Evolutionary conservation across 345 rosid species (phyloP).

Genomic region (Eucalyptus paniculata): DNA sequence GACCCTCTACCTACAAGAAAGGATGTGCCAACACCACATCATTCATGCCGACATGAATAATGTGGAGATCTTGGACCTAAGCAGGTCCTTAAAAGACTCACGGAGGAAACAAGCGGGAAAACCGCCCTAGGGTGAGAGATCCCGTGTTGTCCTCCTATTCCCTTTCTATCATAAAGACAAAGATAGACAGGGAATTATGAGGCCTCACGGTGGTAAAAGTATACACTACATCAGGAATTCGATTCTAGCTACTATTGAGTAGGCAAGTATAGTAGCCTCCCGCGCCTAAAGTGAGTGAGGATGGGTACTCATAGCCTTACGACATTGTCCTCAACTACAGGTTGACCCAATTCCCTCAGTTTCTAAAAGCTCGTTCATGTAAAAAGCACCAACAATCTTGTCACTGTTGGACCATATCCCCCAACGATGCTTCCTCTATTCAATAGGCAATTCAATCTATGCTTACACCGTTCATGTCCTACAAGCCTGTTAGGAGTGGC

Average conservation of each 20-base stretch:
- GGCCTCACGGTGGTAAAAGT: rapidly evolving
- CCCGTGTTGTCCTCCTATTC: rapidly evolving
- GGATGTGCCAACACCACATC: neutral
- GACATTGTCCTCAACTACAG: rapidly evolving
- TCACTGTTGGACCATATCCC: neutral
- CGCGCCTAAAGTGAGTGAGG: rapidly evolving
- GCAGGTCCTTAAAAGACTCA: too few relatives aligned
- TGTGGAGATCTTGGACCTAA: neutral
- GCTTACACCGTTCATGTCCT: neutral
- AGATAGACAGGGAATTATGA: too few relatives aligned
- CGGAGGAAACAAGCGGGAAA: too few relatives aligned
- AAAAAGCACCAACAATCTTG: neutral
- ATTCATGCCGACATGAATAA: neutral
- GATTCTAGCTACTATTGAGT: rapidly evolving
- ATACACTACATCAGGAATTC: too few relatives aligned
- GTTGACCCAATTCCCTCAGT: too few relatives aligned
- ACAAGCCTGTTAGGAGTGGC: neutral
- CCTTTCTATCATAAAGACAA: rapidly evolving
- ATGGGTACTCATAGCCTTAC: too few relatives aligned
- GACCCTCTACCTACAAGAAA: neutral
- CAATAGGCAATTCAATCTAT: neutral
- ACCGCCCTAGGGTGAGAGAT: too few relatives aligned
- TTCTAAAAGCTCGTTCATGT: neutral
- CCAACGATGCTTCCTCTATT: neutral
- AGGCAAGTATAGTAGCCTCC: too few relatives aligned